phyloP scores from a whole-genome alignment of 2,329 filamentous ascomycete genomes.

The Zymoseptoria ardabiliae region DNA sequence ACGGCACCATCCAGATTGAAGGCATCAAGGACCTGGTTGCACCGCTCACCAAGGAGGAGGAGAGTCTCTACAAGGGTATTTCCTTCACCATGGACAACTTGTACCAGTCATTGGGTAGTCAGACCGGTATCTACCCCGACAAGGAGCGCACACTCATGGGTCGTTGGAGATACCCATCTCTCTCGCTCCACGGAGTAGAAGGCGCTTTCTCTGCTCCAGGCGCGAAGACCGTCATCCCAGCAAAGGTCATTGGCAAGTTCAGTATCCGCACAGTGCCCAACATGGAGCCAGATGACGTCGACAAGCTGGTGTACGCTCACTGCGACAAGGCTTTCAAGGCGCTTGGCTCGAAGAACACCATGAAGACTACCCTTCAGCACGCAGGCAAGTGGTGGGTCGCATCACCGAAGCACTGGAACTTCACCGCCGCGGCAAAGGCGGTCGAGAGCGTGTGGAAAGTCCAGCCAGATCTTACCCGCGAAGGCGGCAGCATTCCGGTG shows the following conservation, averaged over 20 bases:
- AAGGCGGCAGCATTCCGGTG: slow-evolving; percentile 95
- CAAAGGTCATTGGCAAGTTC: slow-evolving; percentile 97
- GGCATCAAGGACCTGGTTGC: slow-evolving; percentile 91
- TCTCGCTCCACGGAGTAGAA: slow-evolving; percentile 91
- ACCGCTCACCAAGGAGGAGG: slow-evolving; percentile 77
- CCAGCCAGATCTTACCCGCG: slow-evolving; percentile 87
- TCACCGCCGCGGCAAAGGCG: slow-evolving; percentile 88
- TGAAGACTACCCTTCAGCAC: slow-evolving; percentile 77
- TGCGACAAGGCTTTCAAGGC: slow-evolving; percentile 79
- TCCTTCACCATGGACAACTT: slow-evolving; percentile 95
- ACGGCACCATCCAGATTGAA: slow-evolving; percentile 91
- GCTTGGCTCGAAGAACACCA: slow-evolving; percentile 83
- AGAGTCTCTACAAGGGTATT: slow-evolving; percentile 79
- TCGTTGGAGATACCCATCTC: slow-evolving; percentile 88
- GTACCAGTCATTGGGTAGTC: slow-evolving; percentile 81
- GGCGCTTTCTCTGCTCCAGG: slow-evolving; percentile 89
- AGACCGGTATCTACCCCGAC: slow-evolving; percentile 77
- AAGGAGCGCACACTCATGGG: slow-evolving; percentile 93
- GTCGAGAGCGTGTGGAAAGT: slow-evolving; percentile 91
- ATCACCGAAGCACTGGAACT: slow-evolving; percentile 98
- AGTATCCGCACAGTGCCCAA: slow-evolving; percentile 94
- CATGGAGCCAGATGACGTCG: slow-evolving; percentile 90
- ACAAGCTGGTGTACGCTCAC: slow-evolving; percentile 74
- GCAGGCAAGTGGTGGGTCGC: slow-evolving; percentile 98
- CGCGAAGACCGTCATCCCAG: slow-evolving; percentile 96